phyloP scores from a whole-genome alignment of 192 early-diverging fungal genomes.

The Phycomyces blakesleeanus region DNA sequence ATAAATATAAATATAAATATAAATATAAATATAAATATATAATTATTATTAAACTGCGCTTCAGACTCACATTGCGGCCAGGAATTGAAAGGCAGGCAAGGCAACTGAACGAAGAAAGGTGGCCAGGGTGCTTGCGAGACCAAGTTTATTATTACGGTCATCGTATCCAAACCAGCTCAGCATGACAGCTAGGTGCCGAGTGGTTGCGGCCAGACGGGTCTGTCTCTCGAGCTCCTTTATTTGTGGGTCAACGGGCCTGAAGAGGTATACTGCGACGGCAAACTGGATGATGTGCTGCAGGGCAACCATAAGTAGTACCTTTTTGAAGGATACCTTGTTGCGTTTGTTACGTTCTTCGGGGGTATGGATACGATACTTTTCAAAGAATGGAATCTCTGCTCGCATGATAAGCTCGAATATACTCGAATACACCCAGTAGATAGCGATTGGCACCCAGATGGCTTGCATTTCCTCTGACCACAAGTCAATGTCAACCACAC shows the following conservation, averaged over 20 bases:
- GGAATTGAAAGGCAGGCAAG: conserved; percentile 10
- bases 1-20: conserved; percentile 2
- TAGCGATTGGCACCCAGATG: conserved; percentile 51
- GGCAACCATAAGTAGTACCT: conserved; percentile 61
- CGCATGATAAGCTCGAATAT: conserved; percentile 59
- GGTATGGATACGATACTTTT: conserved; percentile 68
- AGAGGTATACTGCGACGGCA: conserved; percentile 30
- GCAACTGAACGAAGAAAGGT: not conserved
- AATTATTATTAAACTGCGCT: not conserved
- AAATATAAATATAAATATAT: not conserved
- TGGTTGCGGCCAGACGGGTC: no score
- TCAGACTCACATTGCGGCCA: conserved; percentile 13
- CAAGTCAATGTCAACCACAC: not conserved
- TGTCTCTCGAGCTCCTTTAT: no score
- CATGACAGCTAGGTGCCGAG: no score
- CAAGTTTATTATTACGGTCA: no score
- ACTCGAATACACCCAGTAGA: conserved; percentile 68
- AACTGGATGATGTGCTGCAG: conserved; percentile 68
- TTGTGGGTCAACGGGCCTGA: conserved; percentile 13
- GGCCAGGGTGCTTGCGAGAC: conserved; percentile 1
- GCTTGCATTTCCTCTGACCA: conserved; percentile 49
- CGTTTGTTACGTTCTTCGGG: conserved; percentile 41
- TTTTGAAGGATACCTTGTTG: conserved; percentile 62
- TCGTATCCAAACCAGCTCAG: no score
- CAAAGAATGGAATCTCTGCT: conserved; percentile 56